Evolutionary conservation across 1,139 yeast genomes (phyloP).

Genomic region (Pichia sp.): DNA sequence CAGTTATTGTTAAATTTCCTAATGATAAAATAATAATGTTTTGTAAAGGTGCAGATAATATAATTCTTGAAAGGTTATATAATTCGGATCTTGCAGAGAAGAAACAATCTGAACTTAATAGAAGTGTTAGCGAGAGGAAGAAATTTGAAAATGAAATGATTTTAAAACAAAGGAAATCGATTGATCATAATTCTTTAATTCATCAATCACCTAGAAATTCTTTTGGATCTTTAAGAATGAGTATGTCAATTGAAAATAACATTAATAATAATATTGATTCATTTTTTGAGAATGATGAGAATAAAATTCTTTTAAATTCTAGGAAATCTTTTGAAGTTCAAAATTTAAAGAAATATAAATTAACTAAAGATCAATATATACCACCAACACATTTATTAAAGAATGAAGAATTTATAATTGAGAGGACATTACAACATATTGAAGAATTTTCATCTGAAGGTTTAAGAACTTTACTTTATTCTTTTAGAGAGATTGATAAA

Average conservation of each 20-base stretch:
- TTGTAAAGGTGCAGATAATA: conserved; percentile 94
- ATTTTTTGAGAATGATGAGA: conserved; percentile 50
- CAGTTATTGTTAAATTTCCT: conserved; percentile 73
- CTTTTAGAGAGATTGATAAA: conserved; percentile 62
- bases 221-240: conserved; percentile 4
- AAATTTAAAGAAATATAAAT: conserved; percentile 49
- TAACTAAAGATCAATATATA: conserved; percentile 28
- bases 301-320: conserved; percentile 51
- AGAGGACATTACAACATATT: conserved; percentile 79
- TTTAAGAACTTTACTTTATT: conserved; percentile 77
- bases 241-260: conserved; percentile 7
- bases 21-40: conserved; percentile 70
- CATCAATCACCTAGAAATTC: conserved; percentile 13
- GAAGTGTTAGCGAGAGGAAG: conserved; percentile 56
- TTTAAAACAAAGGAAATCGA: conserved; percentile 36
- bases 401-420: conserved; percentile 75
- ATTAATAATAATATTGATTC: conserved; percentile 24
- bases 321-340: conserved; percentile 58
- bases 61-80: conserved; percentile 70
- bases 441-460: conserved; percentile 96
- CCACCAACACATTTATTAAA: conserved; percentile 57
- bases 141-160: conserved; percentile 77
- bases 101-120: conserved; percentile 59
- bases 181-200: conserved; percentile 11
- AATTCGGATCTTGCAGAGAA: conserved; percentile 50